Conservation (phyloP, 495 filamentous ascomycete genomes). For the Xylaria bambusicola region DNA sequence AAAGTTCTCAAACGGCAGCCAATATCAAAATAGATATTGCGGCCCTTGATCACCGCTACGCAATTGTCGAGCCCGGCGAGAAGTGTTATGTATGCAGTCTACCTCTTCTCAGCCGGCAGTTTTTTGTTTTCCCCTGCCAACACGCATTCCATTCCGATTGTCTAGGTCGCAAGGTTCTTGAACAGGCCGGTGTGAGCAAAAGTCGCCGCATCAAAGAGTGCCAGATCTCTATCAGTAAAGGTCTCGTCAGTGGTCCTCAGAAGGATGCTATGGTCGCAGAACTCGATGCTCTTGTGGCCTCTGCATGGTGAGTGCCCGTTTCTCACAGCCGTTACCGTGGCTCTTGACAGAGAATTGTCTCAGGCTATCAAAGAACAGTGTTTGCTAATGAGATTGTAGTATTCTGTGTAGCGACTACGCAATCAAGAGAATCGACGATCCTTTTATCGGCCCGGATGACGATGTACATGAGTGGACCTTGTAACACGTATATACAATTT, state of each 20-base stretch:
- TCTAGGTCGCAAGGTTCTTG: slow-evolving; percentile 77
- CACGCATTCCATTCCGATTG: slow-evolving; percentile 97
- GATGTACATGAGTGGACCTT: slow-evolving; percentile 81
- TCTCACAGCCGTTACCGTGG: background rate
- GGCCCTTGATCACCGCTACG: slow-evolving; percentile 81
- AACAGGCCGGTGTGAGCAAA: slow-evolving; percentile 70
- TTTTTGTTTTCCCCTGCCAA: slow-evolving; percentile 98
- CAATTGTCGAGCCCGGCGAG: slow-evolving; percentile 95
- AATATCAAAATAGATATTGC: slow-evolving; percentile 88
- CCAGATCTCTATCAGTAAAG: slow-evolving; percentile 75
- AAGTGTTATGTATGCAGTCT: slow-evolving; percentile 84
- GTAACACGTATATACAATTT: slow-evolving; percentile 40
- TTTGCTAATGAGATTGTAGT: slow-evolving; percentile 43
- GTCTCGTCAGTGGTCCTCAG: slow-evolving; percentile 61
- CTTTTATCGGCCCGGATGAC: slow-evolving; percentile 75
- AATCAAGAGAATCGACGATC: slow-evolving; percentile 88
- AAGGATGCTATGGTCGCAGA: slow-evolving; percentile 85
- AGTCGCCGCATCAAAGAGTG: slow-evolving; percentile 80
- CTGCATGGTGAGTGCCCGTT: slow-evolving; percentile 64
- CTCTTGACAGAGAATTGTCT: background rate
- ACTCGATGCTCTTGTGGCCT: slow-evolving; percentile 82
- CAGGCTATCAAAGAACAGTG: background rate
- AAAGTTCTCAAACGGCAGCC: slow-evolving; percentile 78
- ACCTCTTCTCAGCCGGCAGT: slow-evolving; percentile 83
- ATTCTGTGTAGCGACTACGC: slow-evolving; percentile 93